Conservation (phyloP, 2,329 filamentous ascomycete genomes). For the Microsporum canis region DNA sequence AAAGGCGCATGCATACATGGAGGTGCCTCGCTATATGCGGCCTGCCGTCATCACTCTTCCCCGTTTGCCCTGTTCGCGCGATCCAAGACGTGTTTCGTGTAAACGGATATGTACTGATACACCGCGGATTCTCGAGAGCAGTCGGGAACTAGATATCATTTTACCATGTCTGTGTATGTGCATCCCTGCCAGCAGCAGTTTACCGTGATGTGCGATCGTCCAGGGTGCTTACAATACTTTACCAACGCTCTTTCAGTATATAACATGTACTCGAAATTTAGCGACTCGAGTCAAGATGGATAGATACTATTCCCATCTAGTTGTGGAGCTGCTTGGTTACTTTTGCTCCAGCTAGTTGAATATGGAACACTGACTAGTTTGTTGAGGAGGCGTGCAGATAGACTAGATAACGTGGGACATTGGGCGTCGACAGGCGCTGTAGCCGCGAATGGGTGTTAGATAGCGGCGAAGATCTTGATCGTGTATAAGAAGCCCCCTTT, state of each 20-base stretch:
- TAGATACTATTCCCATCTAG: neutral
- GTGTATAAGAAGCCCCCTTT: neutral
- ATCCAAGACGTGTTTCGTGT: neutral
- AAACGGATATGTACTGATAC: neutral
- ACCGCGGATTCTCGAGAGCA: no score
- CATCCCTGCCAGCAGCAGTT: neutral
- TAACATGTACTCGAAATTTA: neutral
- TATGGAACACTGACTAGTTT: neutral
- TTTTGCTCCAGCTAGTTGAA: no score
- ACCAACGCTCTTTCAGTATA: neutral
- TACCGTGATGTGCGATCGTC: neutral
- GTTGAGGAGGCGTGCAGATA: neutral
- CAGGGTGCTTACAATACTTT: constrained; percentile 1
- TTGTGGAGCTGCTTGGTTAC: no score
- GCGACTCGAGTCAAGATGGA: neutral
- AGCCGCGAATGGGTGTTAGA: neutral
- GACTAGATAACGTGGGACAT: neutral
- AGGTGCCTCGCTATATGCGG: neutral
- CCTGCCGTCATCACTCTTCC: neutral
- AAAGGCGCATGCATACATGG: no score
- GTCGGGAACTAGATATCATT: no score
- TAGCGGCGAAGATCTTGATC: neutral
- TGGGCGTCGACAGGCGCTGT: neutral
- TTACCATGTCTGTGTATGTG: no score
- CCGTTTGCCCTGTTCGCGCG: neutral